Evolutionary conservation across 345 rosid genomes (phyloP).

Genomic region (Lenwebbia sp.): DNA sequence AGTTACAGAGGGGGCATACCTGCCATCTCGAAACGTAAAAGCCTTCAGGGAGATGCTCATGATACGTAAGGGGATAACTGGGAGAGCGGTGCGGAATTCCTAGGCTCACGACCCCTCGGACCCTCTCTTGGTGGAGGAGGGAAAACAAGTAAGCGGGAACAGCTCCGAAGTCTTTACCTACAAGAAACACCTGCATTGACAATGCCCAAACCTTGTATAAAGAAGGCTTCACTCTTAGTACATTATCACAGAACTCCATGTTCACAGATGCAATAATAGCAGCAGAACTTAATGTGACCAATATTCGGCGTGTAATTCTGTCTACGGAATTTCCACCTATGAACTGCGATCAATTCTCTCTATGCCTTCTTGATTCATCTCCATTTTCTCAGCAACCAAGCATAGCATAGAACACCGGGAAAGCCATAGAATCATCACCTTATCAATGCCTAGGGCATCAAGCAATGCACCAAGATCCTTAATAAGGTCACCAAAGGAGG

Average conservation of each 20-base stretch:
- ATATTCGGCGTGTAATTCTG: neutral
- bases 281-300: neutral
- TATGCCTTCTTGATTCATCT: neutral
- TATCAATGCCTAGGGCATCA: slow-evolving; percentile 22
- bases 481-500: slow-evolving; percentile 17
- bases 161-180: slow-evolving; percentile 45
- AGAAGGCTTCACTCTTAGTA: neutral
- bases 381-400: neutral
- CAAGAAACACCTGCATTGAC: slow-evolving; percentile 29
- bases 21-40: slow-evolving; percentile 38
- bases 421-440: slow-evolving; percentile 9
- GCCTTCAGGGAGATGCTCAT: slow-evolving; percentile 39
- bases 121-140: slow-evolving; percentile 32
- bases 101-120: slow-evolving; percentile 31
- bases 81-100: slow-evolving; percentile 36
- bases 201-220: neutral
- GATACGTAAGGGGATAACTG: neutral
- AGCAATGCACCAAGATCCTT: slow-evolving; percentile 28
- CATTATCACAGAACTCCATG: neutral
- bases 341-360: neutral
- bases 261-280: neutral
- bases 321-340: neutral
- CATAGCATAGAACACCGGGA: neutral
- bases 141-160: slow-evolving; percentile 29
- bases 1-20: slow-evolving; percentile 11